A percentile compares a stretch with the other conserved stretches of the same genome.
phyloP scores from a whole-genome alignment of 768 basidiomycete species.

The Lactarius hatsudake region DNA sequence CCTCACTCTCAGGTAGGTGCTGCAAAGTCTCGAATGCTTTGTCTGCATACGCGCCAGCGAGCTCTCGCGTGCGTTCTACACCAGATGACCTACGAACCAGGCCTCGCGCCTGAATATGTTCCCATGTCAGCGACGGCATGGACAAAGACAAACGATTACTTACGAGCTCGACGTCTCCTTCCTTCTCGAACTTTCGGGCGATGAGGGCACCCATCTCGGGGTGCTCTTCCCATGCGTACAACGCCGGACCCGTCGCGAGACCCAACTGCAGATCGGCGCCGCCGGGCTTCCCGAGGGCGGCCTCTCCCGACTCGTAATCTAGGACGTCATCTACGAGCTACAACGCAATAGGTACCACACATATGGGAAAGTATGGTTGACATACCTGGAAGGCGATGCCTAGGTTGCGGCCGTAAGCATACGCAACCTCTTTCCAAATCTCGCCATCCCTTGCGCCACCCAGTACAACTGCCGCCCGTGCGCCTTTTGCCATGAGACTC shows the following conservation, averaged over 20 bases:
- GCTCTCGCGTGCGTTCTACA: conserved; percentile 70
- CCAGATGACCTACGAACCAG: conserved; percentile 70
- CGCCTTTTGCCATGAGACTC: conserved; percentile 84
- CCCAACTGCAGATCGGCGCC: conserved; percentile 60
- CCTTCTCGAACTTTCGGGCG: conserved; percentile 66
- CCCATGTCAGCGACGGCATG: not conserved
- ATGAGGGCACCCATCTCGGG: conserved; percentile 76
- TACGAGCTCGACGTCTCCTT: conserved; percentile 81
- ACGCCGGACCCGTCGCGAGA: conserved; percentile 76
- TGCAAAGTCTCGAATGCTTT: conserved; percentile 70
- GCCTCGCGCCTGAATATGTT: conserved; percentile 53
- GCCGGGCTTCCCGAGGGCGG: conserved; percentile 84
- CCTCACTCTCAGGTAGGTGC: conserved; percentile 77
- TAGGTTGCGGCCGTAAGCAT: conserved; percentile 85
- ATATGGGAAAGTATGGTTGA: not conserved
- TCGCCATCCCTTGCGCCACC: conserved; percentile 80
- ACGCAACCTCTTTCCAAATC: conserved; percentile 84
- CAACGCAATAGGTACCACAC: not conserved
- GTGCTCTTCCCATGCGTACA: conserved; percentile 86
- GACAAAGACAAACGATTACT: conserved; percentile 29
- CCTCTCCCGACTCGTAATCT: conserved; percentile 79
- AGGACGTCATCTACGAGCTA: conserved; percentile 95
- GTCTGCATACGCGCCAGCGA: conserved; percentile 72
- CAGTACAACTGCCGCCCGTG: conserved; percentile 80
- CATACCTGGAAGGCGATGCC: conserved; percentile 94